Evolutionary conservation across 2,329 filamentous ascomycete species (phyloP), one percentile per base, ranked within the genome.

Genomic region (Fusarium verrucosum): DNA sequence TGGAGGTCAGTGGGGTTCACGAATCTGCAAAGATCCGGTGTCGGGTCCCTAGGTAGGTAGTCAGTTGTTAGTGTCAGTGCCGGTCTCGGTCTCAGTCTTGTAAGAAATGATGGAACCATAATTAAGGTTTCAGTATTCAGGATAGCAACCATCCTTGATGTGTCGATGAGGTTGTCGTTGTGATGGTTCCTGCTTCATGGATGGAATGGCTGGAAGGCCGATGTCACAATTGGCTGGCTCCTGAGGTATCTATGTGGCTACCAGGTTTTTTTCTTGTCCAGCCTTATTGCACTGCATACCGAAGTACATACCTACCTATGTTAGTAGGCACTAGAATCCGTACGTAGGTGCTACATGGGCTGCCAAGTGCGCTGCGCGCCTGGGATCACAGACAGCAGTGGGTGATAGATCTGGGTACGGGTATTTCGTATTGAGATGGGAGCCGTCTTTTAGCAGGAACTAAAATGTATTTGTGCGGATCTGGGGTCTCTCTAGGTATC

Each of bases 151-250:
- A 50, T 30, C 44, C 53, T 54, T 32, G 53, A 63, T 58, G 47
- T 45, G 33, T 49, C 25, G 36, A 36, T 33, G 44, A 42, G 54
- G 45, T 58, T 32, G 40, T 42, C 52, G 61, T 49, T 11, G 50
- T 35, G 45, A 43, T 64, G n/a, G 38, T 51, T 22, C 41, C 22
- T 33, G 28, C 19, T 23, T 56, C 23, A 46, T 45, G 46, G 47
- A 51, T 59, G 55, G 50, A 40, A 54, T 47, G 22, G 36, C 49
- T 65, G 53, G 43, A 54, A 50, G 22, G 36, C 49, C 62, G 53
- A 36, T 33, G 43, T 50, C 36, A 40, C 60, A 49, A 69, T 69
- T 68, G 66, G 63, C 37, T 38, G 32, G 25, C n/a, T n/a, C n/a
- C n/a, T n/a, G n/a, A n/a, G n/a, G n/a, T n/a, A n/a, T n/a, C n/a